Evolutionary conservation across 768 basidiomycete genomes (phyloP).

Genomic region (Plicaturopsis crispa): DNA sequence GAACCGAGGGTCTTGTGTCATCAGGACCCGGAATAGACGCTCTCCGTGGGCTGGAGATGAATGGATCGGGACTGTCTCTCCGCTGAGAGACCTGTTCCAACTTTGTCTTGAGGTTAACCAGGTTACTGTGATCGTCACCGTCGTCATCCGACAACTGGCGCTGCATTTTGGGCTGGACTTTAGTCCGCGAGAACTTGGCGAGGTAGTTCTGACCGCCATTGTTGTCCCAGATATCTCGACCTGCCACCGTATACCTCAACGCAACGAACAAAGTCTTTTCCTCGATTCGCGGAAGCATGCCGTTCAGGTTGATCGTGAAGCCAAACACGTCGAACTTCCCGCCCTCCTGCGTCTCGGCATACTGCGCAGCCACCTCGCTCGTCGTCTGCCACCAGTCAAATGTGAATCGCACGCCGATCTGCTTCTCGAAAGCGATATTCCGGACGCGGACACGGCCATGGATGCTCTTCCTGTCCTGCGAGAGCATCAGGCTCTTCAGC

Average conservation of each 20-base stretch:
- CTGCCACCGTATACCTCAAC: constrained; percentile 61
- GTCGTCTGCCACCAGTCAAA: constrained; percentile 96
- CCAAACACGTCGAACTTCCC: constrained; percentile 61
- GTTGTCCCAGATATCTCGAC: constrained; percentile 90
- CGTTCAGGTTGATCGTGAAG: constrained; percentile 71
- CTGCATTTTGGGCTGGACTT: constrained; percentile 8
- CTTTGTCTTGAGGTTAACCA: constrained; percentile 56
- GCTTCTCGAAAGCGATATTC: constrained; percentile 85
- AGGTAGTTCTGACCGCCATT: constrained; percentile 75
- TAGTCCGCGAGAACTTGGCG: constrained; percentile 50
- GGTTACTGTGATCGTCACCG: constrained; percentile 33
- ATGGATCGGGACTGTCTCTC: constrained; percentile 17
- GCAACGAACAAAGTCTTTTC: constrained; percentile 80
- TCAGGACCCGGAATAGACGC: constrained; percentile 9
- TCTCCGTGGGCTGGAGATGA: constrained; percentile 13
- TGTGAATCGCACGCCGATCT: constrained; percentile 85
- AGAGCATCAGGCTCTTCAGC: constrained; percentile 48
- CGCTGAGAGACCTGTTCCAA: constrained; percentile 56
- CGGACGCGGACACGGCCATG: constrained; percentile 72
- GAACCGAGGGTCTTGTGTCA: constrained; percentile 8
- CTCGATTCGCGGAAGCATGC: constrained; percentile 69
- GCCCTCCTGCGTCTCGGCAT: constrained; percentile 34
- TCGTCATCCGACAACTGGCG: constrained; percentile 23
- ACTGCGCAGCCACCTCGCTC: constrained; percentile 80
- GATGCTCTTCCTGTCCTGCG: constrained; percentile 45